phyloP scores from a whole-genome alignment of 2,329 filamentous ascomycete species.

The Botrytis paeoniae region DNA sequence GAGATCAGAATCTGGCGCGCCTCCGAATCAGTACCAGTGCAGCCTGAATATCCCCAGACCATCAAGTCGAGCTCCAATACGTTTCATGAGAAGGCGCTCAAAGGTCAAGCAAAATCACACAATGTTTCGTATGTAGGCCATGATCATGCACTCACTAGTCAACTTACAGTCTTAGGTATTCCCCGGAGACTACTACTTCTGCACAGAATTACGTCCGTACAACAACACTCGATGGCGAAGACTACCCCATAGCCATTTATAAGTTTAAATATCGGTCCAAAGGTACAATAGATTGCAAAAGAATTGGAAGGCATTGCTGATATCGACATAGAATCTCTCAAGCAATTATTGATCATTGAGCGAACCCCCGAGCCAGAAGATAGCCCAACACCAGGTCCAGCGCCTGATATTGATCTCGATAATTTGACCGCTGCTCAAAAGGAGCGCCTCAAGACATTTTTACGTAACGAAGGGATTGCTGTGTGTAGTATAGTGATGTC shows the following conservation, averaged over 20 bases:
- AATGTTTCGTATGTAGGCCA: slow-evolving; percentile 12
- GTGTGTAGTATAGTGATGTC: neutral
- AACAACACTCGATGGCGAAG: neutral
- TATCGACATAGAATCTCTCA: slow-evolving; percentile 6
- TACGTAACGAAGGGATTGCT: slow-evolving; percentile 7
- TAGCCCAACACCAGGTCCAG: neutral
- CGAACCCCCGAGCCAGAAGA: slow-evolving; percentile 11
- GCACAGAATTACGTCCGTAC: rapidly evolving
- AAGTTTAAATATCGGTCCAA: slow-evolving; percentile 14
- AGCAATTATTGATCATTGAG: slow-evolving; percentile 14
- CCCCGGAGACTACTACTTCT: neutral
- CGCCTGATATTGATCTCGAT: neutral
- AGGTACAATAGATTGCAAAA: neutral
- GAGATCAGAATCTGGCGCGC: neutral
- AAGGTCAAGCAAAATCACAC: slow-evolving; percentile 15
- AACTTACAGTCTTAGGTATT: neutral
- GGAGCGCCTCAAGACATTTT: slow-evolving; percentile 3
- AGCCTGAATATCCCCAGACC: too few relatives aligned
- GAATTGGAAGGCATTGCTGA: neutral
- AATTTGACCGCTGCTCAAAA: neutral
- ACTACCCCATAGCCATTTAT: slow-evolving; percentile 15
- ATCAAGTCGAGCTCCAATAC: too few relatives aligned
- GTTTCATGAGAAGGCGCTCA: slow-evolving; percentile 18
- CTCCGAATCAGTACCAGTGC: neutral
- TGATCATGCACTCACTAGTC: neutral